These are phyloP conservation scores for Medicago truncatula DNA, from an alignment of 306 rosid genomes.

Conservation along the genomic window MtrunA17r5.0-ANR NC_053042.1:28578501-28579000, in stretches of 20 bases:
- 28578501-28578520: constrained; percentile 55
- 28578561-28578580: constrained; percentile 44
- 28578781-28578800: constrained; percentile 30
- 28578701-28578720: constrained; percentile 39
- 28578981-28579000: no score
- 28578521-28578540: constrained; percentile 2
- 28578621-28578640: constrained; percentile 51
- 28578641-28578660: constrained; percentile 52
- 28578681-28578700: constrained; percentile 40
- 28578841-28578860: background rate
- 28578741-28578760: constrained; percentile 25
- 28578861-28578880: constrained; percentile 25
- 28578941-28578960: constrained; percentile 11
- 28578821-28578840: constrained; percentile 37
- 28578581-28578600: constrained; percentile 47
- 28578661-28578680: constrained; percentile 49
- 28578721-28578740: constrained; percentile 38
- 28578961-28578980: background rate
- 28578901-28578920: constrained; percentile 9
- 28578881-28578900: background rate
- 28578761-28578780: constrained; percentile 27
- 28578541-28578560: constrained; percentile 53
- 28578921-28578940: background rate
- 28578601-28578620: constrained; percentile 45
- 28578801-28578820: constrained; percentile 62